A percentile compares a stretch with the other conserved stretches of the same genome.
These are phyloP conservation scores for Ganoderma sinense DNA, from an alignment of 1,284 basidiomycete genomes.

Conservation along the genomic window DNA sequence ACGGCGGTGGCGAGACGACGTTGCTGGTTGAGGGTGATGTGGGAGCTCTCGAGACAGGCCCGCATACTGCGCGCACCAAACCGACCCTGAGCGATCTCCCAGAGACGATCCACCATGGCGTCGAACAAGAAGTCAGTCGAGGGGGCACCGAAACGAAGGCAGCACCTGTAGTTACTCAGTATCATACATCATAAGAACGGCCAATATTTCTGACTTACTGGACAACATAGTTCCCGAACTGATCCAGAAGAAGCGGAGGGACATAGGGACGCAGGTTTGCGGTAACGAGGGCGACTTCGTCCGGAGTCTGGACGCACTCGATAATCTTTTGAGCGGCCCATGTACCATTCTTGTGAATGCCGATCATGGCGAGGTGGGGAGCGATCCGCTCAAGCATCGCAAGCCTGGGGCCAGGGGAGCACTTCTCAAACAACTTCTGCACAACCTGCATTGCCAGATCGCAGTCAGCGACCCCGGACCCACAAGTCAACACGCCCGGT, in stretches of 20 bases:
- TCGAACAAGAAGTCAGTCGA: slow-evolving; percentile 97
- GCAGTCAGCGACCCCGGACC: slow-evolving; percentile 16
- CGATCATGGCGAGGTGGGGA: slow-evolving; percentile 96
- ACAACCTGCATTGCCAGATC: slow-evolving; percentile 64
- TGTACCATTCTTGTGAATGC: slow-evolving; percentile 99
- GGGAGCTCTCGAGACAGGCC: slow-evolving; percentile 92
- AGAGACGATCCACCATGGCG: slow-evolving; percentile 97
- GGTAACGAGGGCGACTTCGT: slow-evolving; percentile 87
- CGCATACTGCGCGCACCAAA: slow-evolving; percentile 98
- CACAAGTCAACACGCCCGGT: background rate
- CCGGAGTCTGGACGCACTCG: slow-evolving; percentile 90
- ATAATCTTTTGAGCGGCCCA: slow-evolving; percentile 99
- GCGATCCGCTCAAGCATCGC: slow-evolving; percentile 94
- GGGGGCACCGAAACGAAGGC: slow-evolving; percentile 90
- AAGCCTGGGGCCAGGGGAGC: slow-evolving; percentile 79
- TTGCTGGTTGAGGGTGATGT: slow-evolving; percentile 87
- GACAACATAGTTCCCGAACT: slow-evolving; percentile 98
- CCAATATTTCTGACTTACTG: slow-evolving; percentile 67
- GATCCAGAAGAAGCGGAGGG: slow-evolving; percentile 93
- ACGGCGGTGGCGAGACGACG: slow-evolving; percentile 95
- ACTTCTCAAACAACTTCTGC: slow-evolving; percentile 97
- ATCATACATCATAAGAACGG: background rate
- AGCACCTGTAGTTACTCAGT: slow-evolving; percentile 63
- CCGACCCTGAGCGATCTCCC: slow-evolving; percentile 96
- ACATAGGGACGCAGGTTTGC: slow-evolving; percentile 91